Conservation (phyloP, 371 early-diverging fungal species). For the Rhizopus delemar region DNA sequence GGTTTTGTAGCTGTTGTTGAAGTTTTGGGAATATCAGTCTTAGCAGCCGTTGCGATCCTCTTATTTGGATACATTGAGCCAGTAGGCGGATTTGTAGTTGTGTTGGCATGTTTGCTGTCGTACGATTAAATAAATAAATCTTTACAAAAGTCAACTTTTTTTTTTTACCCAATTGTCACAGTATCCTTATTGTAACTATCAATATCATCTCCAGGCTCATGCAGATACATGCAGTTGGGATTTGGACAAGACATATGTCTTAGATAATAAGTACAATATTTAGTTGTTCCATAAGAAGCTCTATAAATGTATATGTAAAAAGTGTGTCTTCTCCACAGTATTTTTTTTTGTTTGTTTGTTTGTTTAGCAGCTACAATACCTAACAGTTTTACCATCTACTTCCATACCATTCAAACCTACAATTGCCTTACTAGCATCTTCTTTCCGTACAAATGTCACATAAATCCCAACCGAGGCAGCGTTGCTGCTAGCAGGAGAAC, state of each 20-base stretch:
- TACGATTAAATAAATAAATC: neutral
- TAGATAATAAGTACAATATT: conserved; percentile 86
- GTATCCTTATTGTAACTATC: conserved; percentile 65
- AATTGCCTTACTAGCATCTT: conserved; percentile 90
- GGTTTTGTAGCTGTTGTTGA: conserved; percentile 5
- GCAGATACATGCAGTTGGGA: conserved; percentile 81
- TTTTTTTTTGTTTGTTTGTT: neutral
- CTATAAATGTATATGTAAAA: conserved; percentile 23
- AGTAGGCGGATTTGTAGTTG: conserved; percentile 14
- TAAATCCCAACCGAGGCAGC: conserved; percentile 74
- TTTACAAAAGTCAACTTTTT: neutral
- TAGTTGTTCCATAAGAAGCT: conserved; percentile 88
- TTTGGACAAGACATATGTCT: conserved; percentile 79
- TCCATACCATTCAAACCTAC: conserved; percentile 88
- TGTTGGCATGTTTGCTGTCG: conserved; percentile 27
- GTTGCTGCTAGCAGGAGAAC: conserved; percentile 51
- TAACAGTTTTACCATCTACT: conserved; percentile 81
- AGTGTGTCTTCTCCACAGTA: neutral
- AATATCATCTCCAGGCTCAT: conserved; percentile 85
- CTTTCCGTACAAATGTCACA: conserved; percentile 85
- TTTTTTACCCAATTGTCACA: conserved; percentile 48
- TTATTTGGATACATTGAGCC: conserved; percentile 34
- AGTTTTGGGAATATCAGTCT: conserved; percentile 3
- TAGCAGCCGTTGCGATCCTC: conserved; percentile 25
- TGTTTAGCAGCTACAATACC: conserved; percentile 37